These are phyloP conservation scores for Mucor racemosus DNA, from an alignment of 371 early-diverging fungal genomes.

Conservation along the genomic window DNA sequence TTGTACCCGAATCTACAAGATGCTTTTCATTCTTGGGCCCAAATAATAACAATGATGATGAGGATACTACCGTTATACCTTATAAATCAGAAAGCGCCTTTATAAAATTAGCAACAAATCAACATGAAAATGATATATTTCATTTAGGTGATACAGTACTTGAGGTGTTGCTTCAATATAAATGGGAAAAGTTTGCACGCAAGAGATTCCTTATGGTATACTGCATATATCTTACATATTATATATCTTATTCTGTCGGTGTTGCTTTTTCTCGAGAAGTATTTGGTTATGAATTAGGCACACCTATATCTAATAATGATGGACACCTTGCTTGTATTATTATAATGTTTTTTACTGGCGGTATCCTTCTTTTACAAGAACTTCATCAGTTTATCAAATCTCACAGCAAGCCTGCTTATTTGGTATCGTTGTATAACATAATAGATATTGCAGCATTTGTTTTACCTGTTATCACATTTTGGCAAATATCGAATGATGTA, in stretches of 20 bases:
- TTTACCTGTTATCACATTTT: background rate
- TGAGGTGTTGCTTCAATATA: conserved; percentile 18
- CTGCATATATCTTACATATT: conserved; percentile 6
- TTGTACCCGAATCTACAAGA: background rate
- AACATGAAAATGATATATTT: conserved; percentile 15
- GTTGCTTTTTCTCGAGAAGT: conserved; percentile 14
- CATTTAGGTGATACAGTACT: conserved; percentile 20
- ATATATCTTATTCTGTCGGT: conserved; percentile 9
- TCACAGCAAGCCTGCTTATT: background rate
- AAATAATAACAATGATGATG: background rate
- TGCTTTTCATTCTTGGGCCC: background rate
- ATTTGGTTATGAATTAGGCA: background rate
- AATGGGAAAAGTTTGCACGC: conserved; percentile 16
- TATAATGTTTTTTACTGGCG: conserved; percentile 11
- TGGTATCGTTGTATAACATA: conserved; percentile 15
- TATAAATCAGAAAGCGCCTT: conserved; percentile 10
- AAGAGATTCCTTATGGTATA: background rate
- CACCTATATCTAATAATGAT: background rate
- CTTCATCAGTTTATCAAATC: background rate
- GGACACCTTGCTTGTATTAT: conserved; percentile 6
- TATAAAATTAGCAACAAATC: background rate
- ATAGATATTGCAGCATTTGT: conserved; percentile 15
- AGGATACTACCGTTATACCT: background rate
- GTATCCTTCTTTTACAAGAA: conserved; percentile 2
- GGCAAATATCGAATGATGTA: background rate